Conservation (phyloP, 768 basidiomycete genomes). For the Dentipellis fragilis region DNA sequence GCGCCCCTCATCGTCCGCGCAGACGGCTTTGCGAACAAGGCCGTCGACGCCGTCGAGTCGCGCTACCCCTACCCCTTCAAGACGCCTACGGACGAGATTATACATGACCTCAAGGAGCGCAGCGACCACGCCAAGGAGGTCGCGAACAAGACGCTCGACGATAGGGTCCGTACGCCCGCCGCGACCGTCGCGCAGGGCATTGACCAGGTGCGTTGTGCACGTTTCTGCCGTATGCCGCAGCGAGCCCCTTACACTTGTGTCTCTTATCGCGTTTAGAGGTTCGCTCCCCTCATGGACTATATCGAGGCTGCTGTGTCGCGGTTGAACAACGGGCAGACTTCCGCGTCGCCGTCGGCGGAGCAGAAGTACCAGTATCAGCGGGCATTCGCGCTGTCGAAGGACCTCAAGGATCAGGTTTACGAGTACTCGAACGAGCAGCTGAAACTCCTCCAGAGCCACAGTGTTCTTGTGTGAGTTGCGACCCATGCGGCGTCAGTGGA, state of each 20-base stretch:
- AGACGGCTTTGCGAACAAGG: conserved; percentile 63
- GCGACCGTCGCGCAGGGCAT: conserved; percentile 53
- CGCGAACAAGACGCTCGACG: conserved; percentile 57
- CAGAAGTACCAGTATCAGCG: conserved; percentile 74
- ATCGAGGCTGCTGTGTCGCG: conserved; percentile 46
- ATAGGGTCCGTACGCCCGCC: conserved; percentile 54
- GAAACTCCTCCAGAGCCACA: conserved; percentile 60
- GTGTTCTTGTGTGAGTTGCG: conserved; percentile 43
- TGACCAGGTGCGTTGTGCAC: conserved; percentile 49
- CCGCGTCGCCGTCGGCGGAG: conserved; percentile 36
- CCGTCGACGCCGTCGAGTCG: conserved; percentile 61
- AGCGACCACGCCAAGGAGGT: conserved; percentile 45
- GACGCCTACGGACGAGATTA: conserved; percentile 63
- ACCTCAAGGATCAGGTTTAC: conserved; percentile 51
- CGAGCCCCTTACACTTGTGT: conserved; percentile 8
- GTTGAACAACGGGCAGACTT: conserved; percentile 29
- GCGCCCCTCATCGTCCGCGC: conserved; percentile 56
- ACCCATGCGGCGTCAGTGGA: conserved; percentile 2
- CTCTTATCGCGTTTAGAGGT: conserved; percentile 32
- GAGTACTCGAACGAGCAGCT: conserved; percentile 63
- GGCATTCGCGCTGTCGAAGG: conserved; percentile 52
- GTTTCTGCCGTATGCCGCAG: conserved; percentile 1
- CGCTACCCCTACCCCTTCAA: conserved; percentile 72
- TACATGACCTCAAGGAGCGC: conserved; percentile 44
- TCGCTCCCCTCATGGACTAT: conserved; percentile 69